A percentile compares a stretch with the other conserved stretches of the same genome.
These are phyloP conservation scores for Suaeda aralocaspica DNA, from an alignment of 148 eudicot genomes.

Conservation along the genomic window DNA sequence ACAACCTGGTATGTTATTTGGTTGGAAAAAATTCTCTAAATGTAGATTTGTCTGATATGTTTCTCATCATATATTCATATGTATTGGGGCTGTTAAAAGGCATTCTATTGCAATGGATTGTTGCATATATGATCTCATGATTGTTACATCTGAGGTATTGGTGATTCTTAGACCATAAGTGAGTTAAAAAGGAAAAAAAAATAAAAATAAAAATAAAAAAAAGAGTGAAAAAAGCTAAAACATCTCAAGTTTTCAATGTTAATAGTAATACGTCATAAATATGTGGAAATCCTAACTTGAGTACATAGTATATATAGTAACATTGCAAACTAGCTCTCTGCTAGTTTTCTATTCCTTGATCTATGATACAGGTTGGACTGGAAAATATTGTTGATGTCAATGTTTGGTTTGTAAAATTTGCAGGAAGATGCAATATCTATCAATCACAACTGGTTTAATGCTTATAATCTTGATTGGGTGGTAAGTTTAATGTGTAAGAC, in stretches of 20 bases:
- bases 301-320: background rate
- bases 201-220: too few species aligned
- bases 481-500: constrained; percentile 42
- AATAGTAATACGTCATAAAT: background rate
- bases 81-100: background rate
- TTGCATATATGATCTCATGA: background rate
- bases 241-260: background rate
- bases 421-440: constrained; percentile 97
- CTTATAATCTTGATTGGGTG: constrained; percentile 85
- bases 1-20: constrained; percentile 62
- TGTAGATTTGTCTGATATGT: background rate
- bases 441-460: constrained; percentile 99
- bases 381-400: constrained; percentile 6
- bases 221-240: too few species aligned
- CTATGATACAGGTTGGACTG: constrained; percentile 4
- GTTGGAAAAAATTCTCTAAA: background rate
- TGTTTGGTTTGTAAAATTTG: constrained; percentile 20
- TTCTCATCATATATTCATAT: background rate
- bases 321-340: background rate
- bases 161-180: too few species aligned
- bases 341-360: background rate
- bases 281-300: background rate
- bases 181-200: background rate
- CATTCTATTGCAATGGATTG: background rate
- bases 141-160: background rate